Evolutionary conservation across 192 early-diverging fungal species (phyloP), one percentile per base, ranked within the genome.

Genomic region (Dissophora ornata): DNA sequence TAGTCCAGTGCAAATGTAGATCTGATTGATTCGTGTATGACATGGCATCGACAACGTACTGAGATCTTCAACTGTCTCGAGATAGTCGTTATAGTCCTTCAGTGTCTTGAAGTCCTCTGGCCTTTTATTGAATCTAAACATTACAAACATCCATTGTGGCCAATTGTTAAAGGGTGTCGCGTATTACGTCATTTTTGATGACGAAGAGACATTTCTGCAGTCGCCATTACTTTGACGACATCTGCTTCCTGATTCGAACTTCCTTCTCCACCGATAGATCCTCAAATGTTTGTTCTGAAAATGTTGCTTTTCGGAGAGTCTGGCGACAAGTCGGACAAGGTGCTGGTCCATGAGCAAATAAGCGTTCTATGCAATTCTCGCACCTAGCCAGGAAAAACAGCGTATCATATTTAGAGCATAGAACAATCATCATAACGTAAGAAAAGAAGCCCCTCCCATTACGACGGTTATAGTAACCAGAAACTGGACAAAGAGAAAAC

Each of bases 241-340:
- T 84, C 44, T 89, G 87, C 65, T 88, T 92, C 52, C 97, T 82
- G 47, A 93, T 90, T 19, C 90, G 86, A 24, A 98, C 91, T 77
- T 98, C 97, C 81, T 95, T 97, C 66, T 98, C 97, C 12, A 97
- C 96, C 3, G 86, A 86, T 22, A 98, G 84, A 77, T 98, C 95
- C 79, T 97, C 97, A 80, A 98, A 98, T 18, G 92, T 94, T 46
- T 94, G 95, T 45, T 85, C 85, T 53, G 91, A 90, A 81, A 97
- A 97, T 40, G 94, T 85, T 62, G 83, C 87, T 65, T 94, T 96
- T 62, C 93, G 80, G 45, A 98, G 84, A 16, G 88, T 90, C 42
- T 83, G 83, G 19, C 86, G 85, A 84, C 96, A 98, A 18, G 93
- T 91, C 0, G 95, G 97, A 74, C 97, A 98, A 5, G 94, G 93